Evolutionary conservation across 1,139 yeast species (phyloP).

Genomic region (Taphrina pruni): DNA sequence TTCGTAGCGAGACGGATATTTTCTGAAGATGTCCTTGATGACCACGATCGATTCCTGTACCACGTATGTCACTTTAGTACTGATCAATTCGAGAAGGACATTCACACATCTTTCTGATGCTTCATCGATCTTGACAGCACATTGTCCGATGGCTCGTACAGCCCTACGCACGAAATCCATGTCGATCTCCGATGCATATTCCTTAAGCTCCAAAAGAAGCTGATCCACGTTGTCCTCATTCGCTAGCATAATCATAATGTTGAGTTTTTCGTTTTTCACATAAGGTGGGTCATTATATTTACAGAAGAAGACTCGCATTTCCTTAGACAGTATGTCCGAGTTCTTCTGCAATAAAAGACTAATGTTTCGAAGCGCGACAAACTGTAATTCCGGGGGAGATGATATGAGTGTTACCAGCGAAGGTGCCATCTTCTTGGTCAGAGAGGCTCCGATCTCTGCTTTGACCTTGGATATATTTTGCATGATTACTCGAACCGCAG

Average conservation of each 20-base stretch:
- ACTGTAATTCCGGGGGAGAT: slow-evolving; percentile 91
- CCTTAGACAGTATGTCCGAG: slow-evolving; percentile 78
- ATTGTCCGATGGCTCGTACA: slow-evolving; percentile 81
- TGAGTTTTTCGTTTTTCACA: slow-evolving; percentile 88
- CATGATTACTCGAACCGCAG: slow-evolving; percentile 81
- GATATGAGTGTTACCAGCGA: slow-evolving; percentile 85
- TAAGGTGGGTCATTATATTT: slow-evolving; percentile 95
- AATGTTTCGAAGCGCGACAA: slow-evolving; percentile 89
- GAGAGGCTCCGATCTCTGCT: slow-evolving; percentile 55
- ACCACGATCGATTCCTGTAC: slow-evolving; percentile 81
- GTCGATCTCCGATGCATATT: slow-evolving; percentile 92
- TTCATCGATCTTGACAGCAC: slow-evolving; percentile 77
- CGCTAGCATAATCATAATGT: slow-evolving; percentile 84
- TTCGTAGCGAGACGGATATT: slow-evolving; percentile 73
- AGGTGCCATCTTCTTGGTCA: slow-evolving; percentile 79
- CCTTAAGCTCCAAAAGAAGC: slow-evolving; percentile 82
- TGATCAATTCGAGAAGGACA: slow-evolving; percentile 72
- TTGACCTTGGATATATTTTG: slow-evolving; percentile 68
- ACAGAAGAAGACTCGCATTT: slow-evolving; percentile 87
- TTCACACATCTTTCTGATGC: slow-evolving; percentile 74
- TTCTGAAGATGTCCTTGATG: slow-evolving; percentile 75
- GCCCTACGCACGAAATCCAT: slow-evolving; percentile 84
- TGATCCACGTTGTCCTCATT: slow-evolving; percentile 70
- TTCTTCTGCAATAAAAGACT: slow-evolving; percentile 87
- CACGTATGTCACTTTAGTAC: slow-evolving; percentile 76